phyloP scores from a whole-genome alignment of 2,329 filamentous ascomycete genomes.

The Alternaria sp. region DNA sequence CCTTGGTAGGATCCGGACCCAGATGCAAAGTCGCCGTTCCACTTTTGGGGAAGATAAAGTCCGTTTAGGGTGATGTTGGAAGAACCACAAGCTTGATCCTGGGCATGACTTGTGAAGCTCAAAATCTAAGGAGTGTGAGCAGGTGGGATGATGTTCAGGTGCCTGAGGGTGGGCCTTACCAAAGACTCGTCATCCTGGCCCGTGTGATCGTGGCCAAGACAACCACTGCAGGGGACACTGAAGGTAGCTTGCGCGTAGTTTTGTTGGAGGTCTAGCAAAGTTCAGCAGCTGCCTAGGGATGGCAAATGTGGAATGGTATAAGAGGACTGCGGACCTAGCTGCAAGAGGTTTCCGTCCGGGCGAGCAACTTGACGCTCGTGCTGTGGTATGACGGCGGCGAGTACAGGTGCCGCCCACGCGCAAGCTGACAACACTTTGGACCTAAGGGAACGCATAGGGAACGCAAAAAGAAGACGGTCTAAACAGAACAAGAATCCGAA shows the following conservation, averaged over 20 bases:
- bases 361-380: conserved; percentile 25
- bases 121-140: conserved; percentile 52
- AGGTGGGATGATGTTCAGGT: conserved; percentile 34
- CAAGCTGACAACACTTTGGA: conserved; percentile 44
- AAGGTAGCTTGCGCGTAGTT: conserved; percentile 55
- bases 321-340: conserved; percentile 42
- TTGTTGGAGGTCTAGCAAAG: conserved; percentile 42
- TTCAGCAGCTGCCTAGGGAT: conserved; percentile 48
- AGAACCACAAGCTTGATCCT: conserved; percentile 50
- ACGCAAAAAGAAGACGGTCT: conserved; percentile 18
- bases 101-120: conserved; percentile 52
- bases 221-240: conserved; percentile 53
- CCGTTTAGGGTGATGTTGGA: conserved; percentile 57
- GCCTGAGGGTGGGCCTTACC: conserved; percentile 51
- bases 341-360: conserved; percentile 35
- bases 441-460: conserved; percentile 46
- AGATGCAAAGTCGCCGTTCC: conserved; percentile 49
- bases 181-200: conserved; percentile 53
- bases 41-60: conserved; percentile 49
- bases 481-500: conserved; percentile 11
- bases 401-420: conserved; percentile 40
- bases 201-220: conserved; percentile 53
- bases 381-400: conserved; percentile 41
- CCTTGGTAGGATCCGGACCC: conserved; percentile 47
- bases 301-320: conserved; percentile 34